A percentile compares a stretch with the other conserved stretches of the same genome.
Evolutionary conservation across 1,284 basidiomycete genomes (phyloP).

Genomic region (Microbotryum scabiosae): DNA sequence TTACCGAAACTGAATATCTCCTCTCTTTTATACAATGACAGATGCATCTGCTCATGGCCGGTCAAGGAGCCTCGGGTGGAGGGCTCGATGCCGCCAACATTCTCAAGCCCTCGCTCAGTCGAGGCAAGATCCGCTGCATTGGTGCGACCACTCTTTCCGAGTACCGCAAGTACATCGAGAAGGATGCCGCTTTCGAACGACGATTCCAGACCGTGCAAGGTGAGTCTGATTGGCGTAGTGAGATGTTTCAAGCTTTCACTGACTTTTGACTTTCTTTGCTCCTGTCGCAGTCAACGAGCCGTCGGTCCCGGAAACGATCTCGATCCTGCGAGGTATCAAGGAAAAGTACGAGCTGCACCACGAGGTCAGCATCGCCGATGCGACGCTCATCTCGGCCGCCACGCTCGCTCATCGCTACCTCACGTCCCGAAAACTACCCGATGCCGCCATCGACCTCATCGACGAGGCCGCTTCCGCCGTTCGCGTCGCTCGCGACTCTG

Average conservation of each 20-base stretch:
- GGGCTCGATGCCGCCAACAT: slow-evolving; percentile 62
- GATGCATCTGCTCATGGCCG: slow-evolving; percentile 60
- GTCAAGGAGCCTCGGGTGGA: slow-evolving; percentile 47
- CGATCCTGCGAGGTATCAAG: slow-evolving; percentile 80
- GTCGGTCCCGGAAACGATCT: slow-evolving; percentile 79
- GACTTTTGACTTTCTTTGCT: slow-evolving; percentile 41
- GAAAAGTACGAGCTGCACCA: slow-evolving; percentile 74
- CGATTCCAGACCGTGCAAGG: slow-evolving; percentile 52
- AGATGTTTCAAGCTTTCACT: background rate
- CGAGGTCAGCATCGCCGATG: slow-evolving; percentile 82
- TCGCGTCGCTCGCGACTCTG: slow-evolving; percentile 86
- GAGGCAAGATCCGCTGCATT: slow-evolving; percentile 82
- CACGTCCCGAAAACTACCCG: slow-evolving; percentile 48
- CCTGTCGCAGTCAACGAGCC: slow-evolving; percentile 93
- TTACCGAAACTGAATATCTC: background rate
- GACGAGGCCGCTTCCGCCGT: slow-evolving; percentile 86
- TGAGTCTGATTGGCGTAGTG: background rate
- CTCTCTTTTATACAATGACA: slow-evolving; percentile 51
- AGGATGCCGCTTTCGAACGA: slow-evolving; percentile 85
- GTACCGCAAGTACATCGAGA: slow-evolving; percentile 93
- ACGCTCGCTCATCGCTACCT: slow-evolving; percentile 91
- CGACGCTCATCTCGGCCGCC: slow-evolving; percentile 81
- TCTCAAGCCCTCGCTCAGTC: slow-evolving; percentile 60
- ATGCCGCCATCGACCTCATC: slow-evolving; percentile 84
- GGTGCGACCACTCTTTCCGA: slow-evolving; percentile 85